A percentile compares a stretch with the other conserved stretches of the same genome.
phyloP scores from a whole-genome alignment of 148 eudicot genomes.

The Beta vulgaris region DNA sequence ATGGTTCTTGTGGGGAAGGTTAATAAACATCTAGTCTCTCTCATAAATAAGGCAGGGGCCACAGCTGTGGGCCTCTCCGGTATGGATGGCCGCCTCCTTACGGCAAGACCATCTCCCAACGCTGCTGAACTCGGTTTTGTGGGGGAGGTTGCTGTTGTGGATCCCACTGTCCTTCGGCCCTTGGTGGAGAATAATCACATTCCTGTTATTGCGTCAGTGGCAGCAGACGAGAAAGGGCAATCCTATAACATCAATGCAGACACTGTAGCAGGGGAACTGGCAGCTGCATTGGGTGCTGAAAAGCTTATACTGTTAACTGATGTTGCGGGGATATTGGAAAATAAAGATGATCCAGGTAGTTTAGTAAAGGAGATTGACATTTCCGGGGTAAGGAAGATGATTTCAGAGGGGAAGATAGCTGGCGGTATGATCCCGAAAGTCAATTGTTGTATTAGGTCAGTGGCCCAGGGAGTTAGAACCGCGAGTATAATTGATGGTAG shows the following conservation, averaged over 20 bases:
- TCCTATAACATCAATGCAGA: slow-evolving; percentile 76
- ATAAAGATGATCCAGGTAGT: slow-evolving; percentile 51
- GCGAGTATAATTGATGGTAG: slow-evolving; percentile 82
- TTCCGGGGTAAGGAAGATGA: slow-evolving; percentile 67
- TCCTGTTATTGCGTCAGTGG: slow-evolving; percentile 79
- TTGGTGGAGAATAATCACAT: slow-evolving; percentile 53
- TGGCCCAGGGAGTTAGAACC: slow-evolving; percentile 76
- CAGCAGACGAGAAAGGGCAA: slow-evolving; percentile 64
- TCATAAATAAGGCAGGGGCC: slow-evolving; percentile 75
- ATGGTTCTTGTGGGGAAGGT: slow-evolving; percentile 84
- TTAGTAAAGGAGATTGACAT: slow-evolving; percentile 75
- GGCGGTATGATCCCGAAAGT: slow-evolving; percentile 95
- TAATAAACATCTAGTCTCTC: slow-evolving; percentile 61
- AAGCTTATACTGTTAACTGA: slow-evolving; percentile 78
- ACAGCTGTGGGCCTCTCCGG: slow-evolving; percentile 75
- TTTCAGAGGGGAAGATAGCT: slow-evolving; percentile 65
- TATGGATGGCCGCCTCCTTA: slow-evolving; percentile 64
- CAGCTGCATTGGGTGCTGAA: slow-evolving; percentile 78
- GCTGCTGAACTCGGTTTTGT: slow-evolving; percentile 67
- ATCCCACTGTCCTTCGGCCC: slow-evolving; percentile 52
- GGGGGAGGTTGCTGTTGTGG: slow-evolving; percentile 68
- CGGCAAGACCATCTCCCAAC: slow-evolving; percentile 60
- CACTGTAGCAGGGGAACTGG: slow-evolving; percentile 78
- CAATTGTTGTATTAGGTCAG: slow-evolving; percentile 68
- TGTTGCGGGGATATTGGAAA: slow-evolving; percentile 72